Base-by-base conservation (phyloP, 129 eudicot genomes). In the Solidago caesia region DNA sequence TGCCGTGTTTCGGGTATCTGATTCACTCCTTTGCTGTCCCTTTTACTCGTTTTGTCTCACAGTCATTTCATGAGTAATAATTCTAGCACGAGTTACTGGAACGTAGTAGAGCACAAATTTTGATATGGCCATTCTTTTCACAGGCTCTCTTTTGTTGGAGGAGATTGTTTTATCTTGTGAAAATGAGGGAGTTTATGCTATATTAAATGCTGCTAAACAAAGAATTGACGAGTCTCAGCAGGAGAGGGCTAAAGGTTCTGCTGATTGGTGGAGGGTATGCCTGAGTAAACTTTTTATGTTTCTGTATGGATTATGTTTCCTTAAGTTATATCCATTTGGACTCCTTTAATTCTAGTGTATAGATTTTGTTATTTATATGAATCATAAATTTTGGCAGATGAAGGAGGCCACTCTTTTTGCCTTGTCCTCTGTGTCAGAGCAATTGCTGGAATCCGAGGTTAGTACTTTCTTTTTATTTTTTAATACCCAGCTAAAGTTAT, bases 241-340 rank as follows among this genome's bases (percentile, higher is more conserved):
- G 68, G 81, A 70, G 73, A 94, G 87, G 83, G 83, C 78, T 78
- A 69, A 80, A 68, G 90, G 97, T 62, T 84, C 87, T 70, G 59
- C 85, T 74, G 85, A 80, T 51, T 91, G 99, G 99, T 94, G 99
- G 99, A 94, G 96, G 84, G 99, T 94, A 91, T 80, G 96, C 76
- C 44, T 55, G 45, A 39, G 43, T 66, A 77, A 44, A 25, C 63
- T 21, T 25, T 68, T n/a, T 69, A 57, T 59, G 8, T 12, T 70
- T 44, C 13, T 77, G 8, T 51, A 41, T 64, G 39, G 49, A 63
- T 4, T 39, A 72, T 44, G 68, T 60, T 45, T 60, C 58, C 41
- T 57, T 43, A 2, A 6, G 1, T 15, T 27, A 52, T 52, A 66
- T 65, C 42, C 25, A 14, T 46, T 51, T 55, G 12, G 12, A n/a